phyloP scores from a whole-genome alignment of 2,329 filamentous ascomycete species.

The Clathrospora elynae region DNA sequence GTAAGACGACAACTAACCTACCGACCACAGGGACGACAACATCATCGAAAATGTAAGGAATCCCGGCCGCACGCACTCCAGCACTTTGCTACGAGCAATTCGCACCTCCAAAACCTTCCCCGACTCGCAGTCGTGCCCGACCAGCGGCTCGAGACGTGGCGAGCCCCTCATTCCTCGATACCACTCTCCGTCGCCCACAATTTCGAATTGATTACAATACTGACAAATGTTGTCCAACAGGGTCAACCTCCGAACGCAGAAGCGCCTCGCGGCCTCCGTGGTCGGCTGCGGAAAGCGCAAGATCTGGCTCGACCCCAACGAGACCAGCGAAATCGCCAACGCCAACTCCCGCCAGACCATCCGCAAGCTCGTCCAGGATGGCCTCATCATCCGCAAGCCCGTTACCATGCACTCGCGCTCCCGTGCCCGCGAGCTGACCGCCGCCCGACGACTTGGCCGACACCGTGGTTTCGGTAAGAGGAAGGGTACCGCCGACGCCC shows the following conservation, averaged over 20 bases:
- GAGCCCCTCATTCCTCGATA: slow-evolving; percentile 43
- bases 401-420: slow-evolving; percentile 99
- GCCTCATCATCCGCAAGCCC: slow-evolving; percentile 99
- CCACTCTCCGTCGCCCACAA: slow-evolving; percentile 25
- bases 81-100: slow-evolving; percentile 25
- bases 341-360: slow-evolving; percentile 99
- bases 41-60: slow-evolving; percentile 52
- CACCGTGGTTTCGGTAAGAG: slow-evolving; percentile 99
- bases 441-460: slow-evolving; percentile 90
- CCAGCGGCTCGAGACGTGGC: slow-evolving; percentile 37
- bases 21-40: slow-evolving; percentile 49
- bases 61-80: slow-evolving; percentile 23
- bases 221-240: slow-evolving; percentile 58
- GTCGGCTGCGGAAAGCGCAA: slow-evolving; percentile 99
- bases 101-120: slow-evolving; percentile 22
- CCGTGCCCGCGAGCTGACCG: slow-evolving; percentile 92
- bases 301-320: slow-evolving; percentile 99
- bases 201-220: slow-evolving; percentile 28
- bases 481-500: slow-evolving; percentile 99
- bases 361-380: slow-evolving; percentile 99
- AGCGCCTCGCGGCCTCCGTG: slow-evolving; percentile 98
- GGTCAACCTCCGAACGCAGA: slow-evolving; percentile 99
- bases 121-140: slow-evolving; percentile 30
- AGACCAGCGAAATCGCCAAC: slow-evolving; percentile 99
- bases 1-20: slow-evolving; percentile 22